Conservation (phyloP, 495 filamentous ascomycete genomes). For the Cladorrhinum samala region DNA sequence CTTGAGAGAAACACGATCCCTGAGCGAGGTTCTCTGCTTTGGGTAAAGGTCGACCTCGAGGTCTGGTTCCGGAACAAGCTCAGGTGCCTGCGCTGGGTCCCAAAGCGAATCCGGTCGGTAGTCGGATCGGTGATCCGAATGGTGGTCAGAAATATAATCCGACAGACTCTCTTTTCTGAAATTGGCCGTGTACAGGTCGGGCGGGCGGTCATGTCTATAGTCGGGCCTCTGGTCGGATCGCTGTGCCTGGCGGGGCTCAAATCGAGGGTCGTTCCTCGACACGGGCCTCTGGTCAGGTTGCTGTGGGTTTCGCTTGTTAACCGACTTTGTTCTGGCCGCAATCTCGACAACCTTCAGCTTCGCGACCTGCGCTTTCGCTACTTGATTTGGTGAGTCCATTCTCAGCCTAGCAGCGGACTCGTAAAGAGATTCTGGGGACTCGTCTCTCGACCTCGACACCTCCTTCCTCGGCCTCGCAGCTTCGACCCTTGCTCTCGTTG, state of each 20-base stretch:
- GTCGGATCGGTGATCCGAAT: background rate
- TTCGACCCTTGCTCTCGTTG: constrained; percentile 3
- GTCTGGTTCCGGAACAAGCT: constrained; percentile 13
- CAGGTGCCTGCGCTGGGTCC: constrained; percentile 14
- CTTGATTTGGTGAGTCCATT: constrained; percentile 6
- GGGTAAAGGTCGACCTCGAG: constrained; percentile 22
- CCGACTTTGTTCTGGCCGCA: constrained; percentile 7
- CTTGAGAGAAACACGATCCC: constrained; percentile 45
- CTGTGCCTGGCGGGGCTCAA: background rate
- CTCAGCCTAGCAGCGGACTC: constrained; percentile 7
- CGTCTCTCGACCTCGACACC: background rate
- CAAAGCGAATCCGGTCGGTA: constrained; percentile 4
- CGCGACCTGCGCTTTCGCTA: background rate
- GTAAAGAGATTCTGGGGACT: background rate
- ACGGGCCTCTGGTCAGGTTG: background rate
- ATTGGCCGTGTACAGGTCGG: background rate
- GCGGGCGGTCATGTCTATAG: background rate
- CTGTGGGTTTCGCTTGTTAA: constrained; percentile 1
- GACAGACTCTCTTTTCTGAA: background rate
- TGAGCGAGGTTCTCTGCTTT: constrained; percentile 37
- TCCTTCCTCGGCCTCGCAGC: background rate
- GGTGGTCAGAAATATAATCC: background rate
- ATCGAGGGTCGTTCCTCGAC: background rate
- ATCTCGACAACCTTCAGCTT: constrained; percentile 23
- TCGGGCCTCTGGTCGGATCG: background rate